These are phyloP conservation scores for Candolleomyces efflorescens DNA, from an alignment of 768 basidiomycete species.

Conservation along the genomic window DNA sequence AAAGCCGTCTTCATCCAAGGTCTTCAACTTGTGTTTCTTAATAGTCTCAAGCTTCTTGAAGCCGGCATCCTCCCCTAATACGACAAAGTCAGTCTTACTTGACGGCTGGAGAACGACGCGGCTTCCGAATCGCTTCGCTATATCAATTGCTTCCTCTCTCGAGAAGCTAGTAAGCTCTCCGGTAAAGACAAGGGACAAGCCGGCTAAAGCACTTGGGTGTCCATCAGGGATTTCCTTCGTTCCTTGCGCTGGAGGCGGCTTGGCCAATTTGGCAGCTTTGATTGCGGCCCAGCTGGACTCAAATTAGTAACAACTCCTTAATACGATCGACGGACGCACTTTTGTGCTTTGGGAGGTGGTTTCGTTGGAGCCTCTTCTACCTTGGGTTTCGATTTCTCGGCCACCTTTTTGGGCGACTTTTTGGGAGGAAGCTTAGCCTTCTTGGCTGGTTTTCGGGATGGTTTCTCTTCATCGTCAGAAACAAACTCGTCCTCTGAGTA, in stretches of 20 bases:
- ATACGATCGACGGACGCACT: background rate
- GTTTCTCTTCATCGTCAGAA: conserved; percentile 16
- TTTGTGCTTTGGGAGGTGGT: conserved; percentile 12
- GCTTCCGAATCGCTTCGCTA: conserved; percentile 92
- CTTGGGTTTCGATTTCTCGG: conserved; percentile 9
- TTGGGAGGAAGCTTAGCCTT: conserved; percentile 8
- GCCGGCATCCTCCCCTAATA: conserved; percentile 86
- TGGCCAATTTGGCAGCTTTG: conserved; percentile 54
- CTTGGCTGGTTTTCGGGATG: conserved; percentile 5
- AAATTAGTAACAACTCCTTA: background rate
- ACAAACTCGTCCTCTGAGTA: conserved; percentile 16
- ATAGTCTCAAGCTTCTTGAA: conserved; percentile 85
- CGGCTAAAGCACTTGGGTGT: conserved; percentile 68
- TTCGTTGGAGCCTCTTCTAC: conserved; percentile 11
- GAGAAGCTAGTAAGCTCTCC: conserved; percentile 87
- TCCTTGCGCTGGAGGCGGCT: conserved; percentile 40
- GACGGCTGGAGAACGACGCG: conserved; percentile 88
- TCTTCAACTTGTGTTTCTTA: conserved; percentile 70
- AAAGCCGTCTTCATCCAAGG: conserved; percentile 85
- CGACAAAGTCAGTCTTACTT: conserved; percentile 83
- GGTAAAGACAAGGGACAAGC: conserved; percentile 92
- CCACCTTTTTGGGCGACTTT: conserved; percentile 20
- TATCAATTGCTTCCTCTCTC: conserved; percentile 79
- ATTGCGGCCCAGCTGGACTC: conserved; percentile 38
- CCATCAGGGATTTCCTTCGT: conserved; percentile 73